Evolutionary conservation across 805 yeast species (phyloP).

Genomic region (Candida nonsorbophila): DNA sequence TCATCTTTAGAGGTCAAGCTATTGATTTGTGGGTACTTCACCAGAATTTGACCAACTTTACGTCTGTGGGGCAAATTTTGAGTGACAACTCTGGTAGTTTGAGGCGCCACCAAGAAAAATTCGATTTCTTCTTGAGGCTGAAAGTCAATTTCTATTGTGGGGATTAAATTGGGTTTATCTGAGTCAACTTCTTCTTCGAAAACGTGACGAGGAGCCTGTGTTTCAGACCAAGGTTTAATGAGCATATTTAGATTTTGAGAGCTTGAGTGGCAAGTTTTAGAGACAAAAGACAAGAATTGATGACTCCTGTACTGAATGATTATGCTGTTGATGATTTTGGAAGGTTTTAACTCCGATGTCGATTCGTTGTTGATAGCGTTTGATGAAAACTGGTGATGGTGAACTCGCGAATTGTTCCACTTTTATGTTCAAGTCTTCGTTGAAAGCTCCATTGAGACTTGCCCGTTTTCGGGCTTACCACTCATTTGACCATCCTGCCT

Average conservation of each 20-base stretch:
- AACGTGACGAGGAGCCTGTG: conserved; percentile 47
- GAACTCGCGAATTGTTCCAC: too few relatives aligned
- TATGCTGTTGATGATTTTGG: too few relatives aligned
- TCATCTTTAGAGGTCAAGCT: conserved; percentile 7
- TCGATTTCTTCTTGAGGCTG: conserved; percentile 9
- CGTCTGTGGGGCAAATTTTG: conserved; percentile 10
- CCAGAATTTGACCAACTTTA: conserved; percentile 2
- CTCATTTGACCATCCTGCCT: conserved; percentile 29
- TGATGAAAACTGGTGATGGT: too few relatives aligned
- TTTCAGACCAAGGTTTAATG: conserved; percentile 47
- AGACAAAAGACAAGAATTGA: too few relatives aligned
- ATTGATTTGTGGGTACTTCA: not conserved
- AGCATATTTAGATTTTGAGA: not conserved
- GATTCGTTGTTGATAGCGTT: too few relatives aligned
- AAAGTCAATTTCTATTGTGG: conserved; percentile 18
- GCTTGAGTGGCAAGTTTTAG: conserved; percentile 1
- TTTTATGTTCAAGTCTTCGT: too few relatives aligned
- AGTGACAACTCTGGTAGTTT: conserved; percentile 14
- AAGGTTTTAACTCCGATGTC: too few relatives aligned
- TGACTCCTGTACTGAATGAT: too few relatives aligned
- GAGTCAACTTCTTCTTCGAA: conserved; percentile 36
- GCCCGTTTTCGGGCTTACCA: conserved; percentile 18
- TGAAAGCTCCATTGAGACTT: too few relatives aligned
- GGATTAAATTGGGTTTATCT: conserved; percentile 19
- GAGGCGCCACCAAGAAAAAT: conserved; percentile 24